Evolutionary conservation across 805 yeast genomes (phyloP).

Genomic region (Candida dajiaensis): DNA sequence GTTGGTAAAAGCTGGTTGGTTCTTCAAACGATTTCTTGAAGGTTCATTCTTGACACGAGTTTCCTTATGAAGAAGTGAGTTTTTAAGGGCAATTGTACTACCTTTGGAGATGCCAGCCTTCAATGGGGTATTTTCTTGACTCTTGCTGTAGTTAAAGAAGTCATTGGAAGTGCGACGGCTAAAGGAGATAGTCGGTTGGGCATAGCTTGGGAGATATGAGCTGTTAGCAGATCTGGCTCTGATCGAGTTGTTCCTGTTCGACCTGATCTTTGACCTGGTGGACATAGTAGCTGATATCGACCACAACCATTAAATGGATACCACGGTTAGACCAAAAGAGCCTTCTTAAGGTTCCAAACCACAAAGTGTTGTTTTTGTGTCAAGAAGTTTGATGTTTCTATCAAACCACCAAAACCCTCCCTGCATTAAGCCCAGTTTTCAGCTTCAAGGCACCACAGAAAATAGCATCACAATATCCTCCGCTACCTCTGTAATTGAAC

Average conservation of each 20-base stretch:
- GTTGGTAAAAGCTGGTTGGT: not conserved
- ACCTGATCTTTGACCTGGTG: not conserved
- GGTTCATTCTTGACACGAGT: not conserved
- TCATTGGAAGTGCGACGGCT: constrained; percentile 1
- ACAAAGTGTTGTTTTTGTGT: not conserved
- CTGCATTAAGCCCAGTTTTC: not conserved
- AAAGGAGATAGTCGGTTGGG: constrained; percentile 19
- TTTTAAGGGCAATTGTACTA: not conserved
- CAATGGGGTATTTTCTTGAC: not conserved
- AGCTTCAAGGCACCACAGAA: not conserved
- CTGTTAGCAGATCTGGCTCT: not conserved
- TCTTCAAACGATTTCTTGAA: not conserved
- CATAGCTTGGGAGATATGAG: constrained; percentile 15
- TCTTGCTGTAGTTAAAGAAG: not conserved
- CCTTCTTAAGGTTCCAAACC: not conserved
- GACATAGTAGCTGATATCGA: not conserved
- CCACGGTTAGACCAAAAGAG: no score
- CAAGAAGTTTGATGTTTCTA: not conserved
- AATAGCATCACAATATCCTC: not conserved
- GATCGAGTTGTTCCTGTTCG: not conserved
- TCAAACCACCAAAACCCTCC: not conserved
- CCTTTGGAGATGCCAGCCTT: constrained; percentile 4
- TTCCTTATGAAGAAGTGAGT: not conserved
- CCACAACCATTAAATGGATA: not conserved
- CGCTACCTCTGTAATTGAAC: not conserved